A percentile compares a stretch with the other conserved stretches of the same genome.
phyloP scores from a whole-genome alignment of 305 asterid genomes.

The Plantago lanceolata region DNA sequence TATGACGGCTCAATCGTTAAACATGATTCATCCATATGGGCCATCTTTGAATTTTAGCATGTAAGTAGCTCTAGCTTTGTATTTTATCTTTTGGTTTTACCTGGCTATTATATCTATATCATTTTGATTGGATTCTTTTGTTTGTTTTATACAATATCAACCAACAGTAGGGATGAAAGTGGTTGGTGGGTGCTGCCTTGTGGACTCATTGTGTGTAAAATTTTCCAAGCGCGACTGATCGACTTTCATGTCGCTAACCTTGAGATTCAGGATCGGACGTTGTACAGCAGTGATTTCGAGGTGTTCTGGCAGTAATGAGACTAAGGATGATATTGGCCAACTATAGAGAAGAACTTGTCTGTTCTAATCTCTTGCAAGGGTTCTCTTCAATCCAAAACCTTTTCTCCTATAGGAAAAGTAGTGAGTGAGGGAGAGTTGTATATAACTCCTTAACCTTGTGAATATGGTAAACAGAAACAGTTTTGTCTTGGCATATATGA shows the following conservation, averaged over 20 bases:
- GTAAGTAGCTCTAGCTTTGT: slow-evolving; percentile 45
- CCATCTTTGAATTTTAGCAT: slow-evolving; percentile 73
- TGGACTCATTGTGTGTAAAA: slow-evolving; percentile 60
- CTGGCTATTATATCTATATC: too few species aligned
- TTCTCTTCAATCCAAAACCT: slow-evolving; percentile 5
- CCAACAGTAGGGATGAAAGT: slow-evolving; percentile 66
- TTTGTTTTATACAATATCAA: too few species aligned
- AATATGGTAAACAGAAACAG: slow-evolving; percentile 24
- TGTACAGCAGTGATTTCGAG: slow-evolving; percentile 63
- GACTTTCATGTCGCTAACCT: slow-evolving; percentile 86
- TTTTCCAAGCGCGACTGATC: slow-evolving; percentile 61
- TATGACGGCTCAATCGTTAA: slow-evolving; percentile 53
- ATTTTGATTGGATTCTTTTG: too few species aligned
- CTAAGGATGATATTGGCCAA: too few species aligned
- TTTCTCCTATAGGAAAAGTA: background rate
- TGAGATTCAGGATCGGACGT: slow-evolving; percentile 80
- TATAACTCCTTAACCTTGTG: slow-evolving; percentile 21
- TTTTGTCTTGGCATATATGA: slow-evolving; percentile 4
- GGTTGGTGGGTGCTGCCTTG: slow-evolving; percentile 92
- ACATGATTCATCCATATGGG: slow-evolving; percentile 36
- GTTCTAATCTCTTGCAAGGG: background rate
- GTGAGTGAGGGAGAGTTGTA: slow-evolving; percentile 9
- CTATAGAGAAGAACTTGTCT: background rate
- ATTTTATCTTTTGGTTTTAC: background rate
- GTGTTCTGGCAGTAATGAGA: slow-evolving; percentile 66